phyloP scores from a whole-genome alignment of 192 early-diverging fungal genomes.

The Entophlyctis helioformis region DNA sequence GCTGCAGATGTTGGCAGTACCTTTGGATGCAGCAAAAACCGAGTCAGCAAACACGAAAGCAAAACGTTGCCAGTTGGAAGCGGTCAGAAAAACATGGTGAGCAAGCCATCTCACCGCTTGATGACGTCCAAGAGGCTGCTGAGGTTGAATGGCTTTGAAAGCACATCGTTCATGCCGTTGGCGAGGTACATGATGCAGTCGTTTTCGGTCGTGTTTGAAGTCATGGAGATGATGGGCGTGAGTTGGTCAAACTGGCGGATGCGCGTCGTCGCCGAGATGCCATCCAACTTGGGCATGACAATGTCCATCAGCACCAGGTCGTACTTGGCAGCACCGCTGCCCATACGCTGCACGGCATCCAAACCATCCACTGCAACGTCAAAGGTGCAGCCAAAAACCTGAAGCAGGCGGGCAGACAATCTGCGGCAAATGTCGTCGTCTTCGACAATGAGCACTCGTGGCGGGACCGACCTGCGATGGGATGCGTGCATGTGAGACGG shows the following conservation, averaged over 20 bases:
- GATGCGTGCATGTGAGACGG: background rate
- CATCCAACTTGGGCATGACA: constrained; percentile 60
- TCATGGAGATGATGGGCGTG: constrained; percentile 71
- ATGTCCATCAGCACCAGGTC: constrained; percentile 72
- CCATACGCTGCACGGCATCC: constrained; percentile 50
- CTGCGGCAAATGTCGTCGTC: constrained; percentile 36
- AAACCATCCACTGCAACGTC: constrained; percentile 60
- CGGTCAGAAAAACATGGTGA: background rate
- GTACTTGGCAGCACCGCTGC: constrained; percentile 46
- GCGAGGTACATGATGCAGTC: constrained; percentile 57
- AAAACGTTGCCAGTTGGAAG: no score
- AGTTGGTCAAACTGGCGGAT: constrained; percentile 58
- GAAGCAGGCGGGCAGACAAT: constrained; percentile 36
- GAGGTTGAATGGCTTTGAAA: constrained; percentile 55
- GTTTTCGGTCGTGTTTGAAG: constrained; percentile 47
- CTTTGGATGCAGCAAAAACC: no score
- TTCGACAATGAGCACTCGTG: constrained; percentile 52
- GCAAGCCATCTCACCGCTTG: constrained; percentile 5
- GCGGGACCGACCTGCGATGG: constrained; percentile 3
- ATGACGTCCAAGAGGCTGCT: constrained; percentile 11
- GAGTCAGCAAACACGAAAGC: no score
- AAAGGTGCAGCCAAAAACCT: constrained; percentile 55
- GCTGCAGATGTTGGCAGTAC: no score
- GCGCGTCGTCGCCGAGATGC: constrained; percentile 53
- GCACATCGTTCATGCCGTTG: constrained; percentile 64